These are phyloP conservation scores for Penicillium aurantiogriseum DNA, from an alignment of 2,329 filamentous ascomycete species.

Conservation along the genomic window DNA sequence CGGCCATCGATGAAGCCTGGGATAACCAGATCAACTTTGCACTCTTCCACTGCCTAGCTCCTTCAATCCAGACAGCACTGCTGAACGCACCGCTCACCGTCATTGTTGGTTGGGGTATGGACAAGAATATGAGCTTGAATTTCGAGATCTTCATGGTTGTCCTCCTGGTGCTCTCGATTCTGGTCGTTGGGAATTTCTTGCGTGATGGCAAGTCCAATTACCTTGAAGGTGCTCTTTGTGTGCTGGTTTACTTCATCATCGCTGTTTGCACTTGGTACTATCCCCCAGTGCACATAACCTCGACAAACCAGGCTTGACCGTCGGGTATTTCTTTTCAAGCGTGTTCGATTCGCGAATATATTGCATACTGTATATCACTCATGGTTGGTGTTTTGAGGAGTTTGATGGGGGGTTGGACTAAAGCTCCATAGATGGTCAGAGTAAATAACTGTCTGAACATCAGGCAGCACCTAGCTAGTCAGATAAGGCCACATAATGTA, in stretches of 20 bases:
- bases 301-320: slow-evolving; percentile 19
- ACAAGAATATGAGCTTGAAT: slow-evolving; percentile 70
- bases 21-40: slow-evolving; percentile 72
- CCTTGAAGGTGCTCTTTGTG: slow-evolving; percentile 77
- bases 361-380: neutral
- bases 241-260: slow-evolving; percentile 64
- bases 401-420: neutral
- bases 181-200: slow-evolving; percentile 84
- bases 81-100: slow-evolving; percentile 83
- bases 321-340: neutral
- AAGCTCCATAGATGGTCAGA: neutral
- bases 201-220: slow-evolving; percentile 89
- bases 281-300: slow-evolving; percentile 48
- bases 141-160: slow-evolving; percentile 86
- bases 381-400: neutral
- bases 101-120: slow-evolving; percentile 77
- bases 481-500: neutral
- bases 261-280: slow-evolving; percentile 63
- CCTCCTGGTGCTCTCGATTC: slow-evolving; percentile 75
- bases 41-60: slow-evolving; percentile 78
- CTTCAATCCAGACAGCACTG: slow-evolving; percentile 84
- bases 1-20: slow-evolving; percentile 79
- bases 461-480: slow-evolving; percentile 1
- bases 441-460: neutral
- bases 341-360: neutral